Base-by-base conservation (phyloP, 2,329 filamentous ascomycete species). In the Ascochyta lentis region DNA sequence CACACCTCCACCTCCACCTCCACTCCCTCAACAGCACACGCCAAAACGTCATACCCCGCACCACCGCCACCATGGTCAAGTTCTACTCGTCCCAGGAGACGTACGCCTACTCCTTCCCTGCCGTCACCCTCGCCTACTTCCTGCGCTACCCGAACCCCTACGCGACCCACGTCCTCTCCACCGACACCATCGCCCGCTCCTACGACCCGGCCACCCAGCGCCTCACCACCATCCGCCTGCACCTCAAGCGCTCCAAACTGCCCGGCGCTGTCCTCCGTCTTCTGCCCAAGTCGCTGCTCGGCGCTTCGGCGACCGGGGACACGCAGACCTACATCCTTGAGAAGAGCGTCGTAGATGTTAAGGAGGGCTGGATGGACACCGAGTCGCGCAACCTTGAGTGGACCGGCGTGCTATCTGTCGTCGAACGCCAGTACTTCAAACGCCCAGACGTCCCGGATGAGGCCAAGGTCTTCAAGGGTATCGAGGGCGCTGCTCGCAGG, bases 81-180 rank as follows among this genome's bases (percentile, higher is more conserved):
- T 80, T 82, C 75, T 82, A 81, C 76, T 77, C 75, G 42, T 75
- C 72, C 67, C 86, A 84, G 77, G 89, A 90, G 75, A 85, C 83
- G 69, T 92, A 93, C 82, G 83, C 87, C 63, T 91, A 94, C 77
- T 88, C 89, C 44, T 94, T 94, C 79, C 87, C 90, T 59, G 90
- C 90, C 74, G 91, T 95, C 59, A 92, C 90, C 44, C 88, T 95
- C 75, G 91, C 91, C 78, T 95, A 92, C 83, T 95, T 94, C 78
- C 88, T 95, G 45, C 90, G 91, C 63, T 95, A 95, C 78, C 92
- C 90, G 63, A 95, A 94, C 71, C 91, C 91, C 6, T 93, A 94
- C 79, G 88, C 88, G 63, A 87, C 85, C 61, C 91, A 95, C 79
- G 91, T 95, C 49, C 81, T 92, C 66, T 91, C 89, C 71, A 92